These are phyloP conservation scores for Quercus alba DNA, from an alignment of 306 rosid species.

Conservation along the genomic window DNA sequence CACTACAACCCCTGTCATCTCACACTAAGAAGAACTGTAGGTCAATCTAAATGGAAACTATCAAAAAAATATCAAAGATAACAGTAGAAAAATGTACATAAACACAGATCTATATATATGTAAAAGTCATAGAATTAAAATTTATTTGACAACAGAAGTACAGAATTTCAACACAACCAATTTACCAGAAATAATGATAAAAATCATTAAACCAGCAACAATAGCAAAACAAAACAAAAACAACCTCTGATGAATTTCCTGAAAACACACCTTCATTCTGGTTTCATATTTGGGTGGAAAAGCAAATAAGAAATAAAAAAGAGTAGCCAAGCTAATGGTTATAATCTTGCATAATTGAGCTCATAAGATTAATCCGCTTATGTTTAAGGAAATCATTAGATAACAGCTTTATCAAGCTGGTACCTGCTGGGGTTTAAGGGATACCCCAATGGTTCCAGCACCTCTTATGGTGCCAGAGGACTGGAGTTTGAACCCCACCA, in stretches of 20 bases:
- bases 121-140: background rate
- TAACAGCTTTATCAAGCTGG: background rate
- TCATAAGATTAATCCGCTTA: background rate
- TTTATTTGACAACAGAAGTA: background rate
- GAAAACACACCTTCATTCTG: background rate
- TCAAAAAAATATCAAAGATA: background rate
- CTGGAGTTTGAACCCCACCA: no score
- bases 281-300: background rate
- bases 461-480: no score
- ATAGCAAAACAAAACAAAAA: background rate
- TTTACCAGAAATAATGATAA: background rate
- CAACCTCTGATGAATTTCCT: background rate
- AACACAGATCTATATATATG: background rate
- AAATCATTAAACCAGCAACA: background rate
- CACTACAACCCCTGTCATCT: slow-evolving; percentile 99
- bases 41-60: slow-evolving; percentile 42
- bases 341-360: background rate
- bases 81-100: background rate
- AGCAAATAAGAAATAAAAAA: background rate
- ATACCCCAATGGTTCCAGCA: no score
- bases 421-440: background rate
- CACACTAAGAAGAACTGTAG: slow-evolving; percentile 68
- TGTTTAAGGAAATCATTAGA: background rate
- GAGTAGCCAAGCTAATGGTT: background rate
- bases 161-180: background rate